Conservation (phyloP, 1,139 yeast species). For the Yamadazyma songkhlaensis region DNA sequence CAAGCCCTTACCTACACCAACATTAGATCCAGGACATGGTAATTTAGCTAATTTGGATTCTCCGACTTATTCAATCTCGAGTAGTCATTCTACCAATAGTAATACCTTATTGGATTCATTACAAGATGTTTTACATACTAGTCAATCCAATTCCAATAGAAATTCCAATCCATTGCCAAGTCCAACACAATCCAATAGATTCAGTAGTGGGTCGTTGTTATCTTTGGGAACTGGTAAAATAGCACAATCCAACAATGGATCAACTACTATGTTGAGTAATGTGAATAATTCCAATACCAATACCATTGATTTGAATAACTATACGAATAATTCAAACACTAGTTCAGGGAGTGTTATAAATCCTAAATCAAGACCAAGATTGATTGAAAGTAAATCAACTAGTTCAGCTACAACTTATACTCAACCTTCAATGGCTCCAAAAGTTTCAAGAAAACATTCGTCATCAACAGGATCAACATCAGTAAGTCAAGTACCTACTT, state of each 20-base stretch:
- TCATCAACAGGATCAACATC: conserved; percentile 9
- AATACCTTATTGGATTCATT: conserved; percentile 14
- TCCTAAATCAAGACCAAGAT: conserved; percentile 22
- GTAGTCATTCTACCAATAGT: conserved; percentile 15
- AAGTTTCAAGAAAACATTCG: conserved; percentile 13
- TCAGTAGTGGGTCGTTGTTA: conserved; percentile 37
- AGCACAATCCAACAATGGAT: conserved; percentile 20
- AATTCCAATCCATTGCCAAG: conserved; percentile 25
- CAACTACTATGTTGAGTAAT: conserved; percentile 2
- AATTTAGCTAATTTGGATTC: conserved; percentile 25
- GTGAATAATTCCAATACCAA: neutral
- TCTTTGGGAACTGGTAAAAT: conserved; percentile 46
- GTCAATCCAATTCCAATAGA: conserved; percentile 10
- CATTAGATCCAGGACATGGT: conserved; percentile 38
- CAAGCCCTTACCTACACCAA: conserved; percentile 59
- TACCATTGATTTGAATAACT: neutral
- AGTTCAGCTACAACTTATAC: conserved; percentile 17
- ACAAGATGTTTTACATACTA: conserved; percentile 12
- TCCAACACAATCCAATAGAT: conserved; percentile 40
- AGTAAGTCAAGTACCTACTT: neutral
- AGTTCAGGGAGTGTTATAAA: conserved; percentile 1
- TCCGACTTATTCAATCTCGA: conserved; percentile 31
- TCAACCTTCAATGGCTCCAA: conserved; percentile 8
- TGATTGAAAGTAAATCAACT: conserved; percentile 30
- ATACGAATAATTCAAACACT: neutral